Base-by-base conservation (phyloP, 257 asterid species). In the Sherardia arvensis region DNA sequence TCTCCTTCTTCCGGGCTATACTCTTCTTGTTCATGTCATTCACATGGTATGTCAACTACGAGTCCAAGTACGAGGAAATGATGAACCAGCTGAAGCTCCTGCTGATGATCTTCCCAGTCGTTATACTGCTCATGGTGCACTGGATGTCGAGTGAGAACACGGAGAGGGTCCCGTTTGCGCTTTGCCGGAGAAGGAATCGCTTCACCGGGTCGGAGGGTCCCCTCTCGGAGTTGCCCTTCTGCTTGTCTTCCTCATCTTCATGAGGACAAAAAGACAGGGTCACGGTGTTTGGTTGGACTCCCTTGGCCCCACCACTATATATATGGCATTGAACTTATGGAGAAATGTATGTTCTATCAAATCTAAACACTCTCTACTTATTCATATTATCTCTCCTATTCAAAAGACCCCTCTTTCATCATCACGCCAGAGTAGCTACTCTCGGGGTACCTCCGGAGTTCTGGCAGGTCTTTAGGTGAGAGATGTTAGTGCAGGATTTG, bases 41-140 rank as follows among this genome's bases (percentile, higher is more conserved):
- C 82, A 83, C 85, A 20, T 87, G 97, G 95, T 90, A 80, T 90
- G 75, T 87, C 61, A 79, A 82, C 82, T 90, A 90, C 62, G 92
- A 85, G 54, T 71, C 78, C 70, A 63, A 75, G 61, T 79, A 79
- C 30, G 65, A 74, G 17, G 87, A 85, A 74, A 60, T 79, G 29
- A 64, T 82, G 68, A 75, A 82, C 34, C 82, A 85, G 51, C 58
- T 82, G 53, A 85, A 78, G 92, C 65, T 90, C 2, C 58, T 76
- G 40, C 76, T 90, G 70, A 82, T 90, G 86, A 77, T 87, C 22
- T 68, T 80, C 53, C 97, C 94, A 0, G 82, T 90, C 66, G 62
- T 85, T 17, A 81, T 90, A 40, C 84, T 90, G 32, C 88, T 90
- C 21, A 49, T 77, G 3, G 85, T 90, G 67, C 94, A 87, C 65